Evolutionary conservation across 768 basidiomycete species (phyloP), one percentile per base, ranked within the genome.

Genomic region (Gloeostereum incarnatum): DNA sequence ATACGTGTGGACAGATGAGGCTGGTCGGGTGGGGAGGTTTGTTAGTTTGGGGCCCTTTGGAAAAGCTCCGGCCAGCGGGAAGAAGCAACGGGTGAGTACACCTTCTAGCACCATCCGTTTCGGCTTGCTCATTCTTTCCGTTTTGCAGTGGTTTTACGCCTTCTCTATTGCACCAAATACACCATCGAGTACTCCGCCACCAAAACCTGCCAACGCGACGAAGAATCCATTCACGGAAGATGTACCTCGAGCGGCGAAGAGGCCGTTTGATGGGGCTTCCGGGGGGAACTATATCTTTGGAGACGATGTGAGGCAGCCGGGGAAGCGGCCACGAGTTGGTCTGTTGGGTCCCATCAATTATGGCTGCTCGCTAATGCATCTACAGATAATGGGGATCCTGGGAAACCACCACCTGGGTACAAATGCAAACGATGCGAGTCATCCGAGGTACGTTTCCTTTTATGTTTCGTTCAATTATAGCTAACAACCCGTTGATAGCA

Each of bases 71-170:
- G 51, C 63, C 1, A 59, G 67, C 6, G 72, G 68, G 6, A 93
- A 90, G 63, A 94, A 92, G 57, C 85, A 84, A 50, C 70, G 93
- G 49, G 93, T 94, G 48, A 33, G 81, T 67, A 11, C 13, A 23
- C 21, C 8, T 13, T 7, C 22, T 36, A 35, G 23, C 25, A 23
- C 14, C 35, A 17, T 31, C 8, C 35, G 32, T 38, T 30, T 19
- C 42, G 24, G 33, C 20, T 36, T 13, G 45, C 27, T 31, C 9
- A 38, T 35, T 34, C 29, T 35, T 33, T 40, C n/a, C n/a, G 40
- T 27, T 46, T 45, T 36, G 25, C 48, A 97, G 93, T 97, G 90
- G 84, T 97, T 96, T 62, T 99, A 99, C 60, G 96, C 96, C 2
- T 98, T 97, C 58, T 80, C 76, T 18, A 85, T 99, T 36, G 59